Percentiles rank a stretch among this genome's conserved stretches.
These are phyloP conservation scores for Aspergillus luchuensis DNA, from an alignment of 2,329 filamentous ascomycete species.

Conservation along the genomic window DNA sequence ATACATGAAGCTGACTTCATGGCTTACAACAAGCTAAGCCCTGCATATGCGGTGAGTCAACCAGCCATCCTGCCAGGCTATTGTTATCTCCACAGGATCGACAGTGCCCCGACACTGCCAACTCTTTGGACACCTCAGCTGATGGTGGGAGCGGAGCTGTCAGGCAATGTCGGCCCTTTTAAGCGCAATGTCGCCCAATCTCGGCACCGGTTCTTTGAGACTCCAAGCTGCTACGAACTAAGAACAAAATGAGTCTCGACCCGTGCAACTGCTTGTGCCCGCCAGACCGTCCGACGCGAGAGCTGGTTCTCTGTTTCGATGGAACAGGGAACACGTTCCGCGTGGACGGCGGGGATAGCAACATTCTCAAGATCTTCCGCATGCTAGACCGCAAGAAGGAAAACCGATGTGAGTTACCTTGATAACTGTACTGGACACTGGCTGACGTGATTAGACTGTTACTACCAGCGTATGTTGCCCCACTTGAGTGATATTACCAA, in stretches of 20 bases:
- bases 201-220: neutral
- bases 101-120: neutral
- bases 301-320: conserved; percentile 43
- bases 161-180: neutral
- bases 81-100: neutral
- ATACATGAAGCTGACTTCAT: neutral
- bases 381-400: conserved; percentile 38
- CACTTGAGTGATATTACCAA: neutral
- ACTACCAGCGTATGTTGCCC: conserved; percentile 25
- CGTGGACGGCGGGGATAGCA: conserved; percentile 44
- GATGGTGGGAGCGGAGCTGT: neutral
- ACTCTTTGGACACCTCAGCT: neutral
- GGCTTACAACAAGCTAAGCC: neutral
- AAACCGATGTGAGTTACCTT: conserved; percentile 18
- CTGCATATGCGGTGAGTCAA: conserved; percentile 1
- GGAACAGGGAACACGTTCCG: conserved; percentile 45
- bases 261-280: neutral
- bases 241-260: neutral
- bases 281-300: conserved; percentile 3
- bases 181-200: neutral
- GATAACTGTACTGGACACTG: neutral
- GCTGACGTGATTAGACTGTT: conserved; percentile 17
- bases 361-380: conserved; percentile 46
- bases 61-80: conserved; percentile 2
- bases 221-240: too few relatives aligned